Evolutionary conservation across 108 stramenopile genomes (phyloP), one percentile per base, ranked within the genome.

Genomic region (Skeletonema menzelii): DNA sequence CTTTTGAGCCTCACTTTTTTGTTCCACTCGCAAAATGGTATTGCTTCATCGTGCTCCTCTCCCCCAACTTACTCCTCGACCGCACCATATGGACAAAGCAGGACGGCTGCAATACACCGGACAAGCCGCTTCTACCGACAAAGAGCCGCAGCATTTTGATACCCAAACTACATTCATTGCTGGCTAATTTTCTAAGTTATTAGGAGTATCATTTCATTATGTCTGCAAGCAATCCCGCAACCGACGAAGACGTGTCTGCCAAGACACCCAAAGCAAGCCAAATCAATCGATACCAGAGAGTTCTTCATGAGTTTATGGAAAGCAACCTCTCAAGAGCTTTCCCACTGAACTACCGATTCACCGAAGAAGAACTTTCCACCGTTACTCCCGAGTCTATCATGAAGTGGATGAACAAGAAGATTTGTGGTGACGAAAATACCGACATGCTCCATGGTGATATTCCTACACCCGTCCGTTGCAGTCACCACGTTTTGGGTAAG

Each of bases 401-500:
- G 19, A 53, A 10, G 49, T 53, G 49, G 49, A 53, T 53, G 49
- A 53, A 22, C 11, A 53, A 53, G 49, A 53, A 53, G 49, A 53
- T 53, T 53, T 53, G 49, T 53, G 49, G 49, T 22, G 49, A 53
- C 49, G 49, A 4, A 22, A 22, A 53, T 53, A 22, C 49, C 8
- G 49, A 53, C 2, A 53, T 53, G 49, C 49, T 53, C 22, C 19
- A 53, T 22, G 49, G 49, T 8, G 49, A 53, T 2, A 53, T 53
- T 22, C 49, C 49, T 53, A 24, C 22, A 53, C 49, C 49, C 49
- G 8, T 53, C 22, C 49, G 49, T 10, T 53, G 49, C 20, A 22
- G 20, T 22, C 49, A 53, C 22, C 49, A 53, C 6, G 49, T 53
- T 5, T 22, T 53, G 20, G 49, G 49, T 53, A 53, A 53, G 49